phyloP scores from a whole-genome alignment of 129 eudicot species.

The Calendula officinalis region DNA sequence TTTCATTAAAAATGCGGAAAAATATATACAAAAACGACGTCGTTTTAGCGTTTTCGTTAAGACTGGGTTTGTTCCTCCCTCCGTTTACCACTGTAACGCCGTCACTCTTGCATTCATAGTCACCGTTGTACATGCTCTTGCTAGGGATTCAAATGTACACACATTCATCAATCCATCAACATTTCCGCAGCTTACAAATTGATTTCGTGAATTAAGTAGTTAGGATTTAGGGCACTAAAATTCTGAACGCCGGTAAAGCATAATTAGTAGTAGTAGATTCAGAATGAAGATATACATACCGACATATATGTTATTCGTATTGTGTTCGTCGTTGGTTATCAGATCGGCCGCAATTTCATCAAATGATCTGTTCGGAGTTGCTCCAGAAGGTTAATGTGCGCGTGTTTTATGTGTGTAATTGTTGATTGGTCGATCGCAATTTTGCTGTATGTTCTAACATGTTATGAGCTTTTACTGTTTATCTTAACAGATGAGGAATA shows the following conservation, averaged over 20 bases:
- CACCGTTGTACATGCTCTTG: neutral
- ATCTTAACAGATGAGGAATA: conserved; percentile 56
- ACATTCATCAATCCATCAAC: too few species aligned
- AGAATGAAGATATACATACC: conserved; percentile 22
- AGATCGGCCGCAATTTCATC: conserved; percentile 20
- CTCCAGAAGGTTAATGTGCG: conserved; percentile 39
- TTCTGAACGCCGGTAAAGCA: neutral
- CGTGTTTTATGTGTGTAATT: conserved; percentile 9
- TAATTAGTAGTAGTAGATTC: conserved; percentile 12
- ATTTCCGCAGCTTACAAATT: neutral
- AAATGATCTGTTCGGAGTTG: conserved; percentile 27
- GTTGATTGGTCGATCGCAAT: conserved; percentile 2
- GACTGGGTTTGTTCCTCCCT: neutral
- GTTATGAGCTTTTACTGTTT: conserved; percentile 3
- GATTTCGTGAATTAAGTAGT: neutral
- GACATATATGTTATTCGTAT: conserved; percentile 12
- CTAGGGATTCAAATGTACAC: conserved; percentile 17
- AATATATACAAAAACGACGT: conserved; percentile 7
- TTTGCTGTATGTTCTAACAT: neutral
- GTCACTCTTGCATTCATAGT: conserved; percentile 1
- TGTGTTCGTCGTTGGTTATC: conserved; percentile 18
- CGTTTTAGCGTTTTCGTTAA: neutral
- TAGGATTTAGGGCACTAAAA: conserved; percentile 11
- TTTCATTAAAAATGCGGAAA: too few species aligned
- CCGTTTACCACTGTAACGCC: conserved; percentile 25